Conservation (phyloP, 2,329 filamentous ascomycete species). For the Colletotrichum camelliae region DNA sequence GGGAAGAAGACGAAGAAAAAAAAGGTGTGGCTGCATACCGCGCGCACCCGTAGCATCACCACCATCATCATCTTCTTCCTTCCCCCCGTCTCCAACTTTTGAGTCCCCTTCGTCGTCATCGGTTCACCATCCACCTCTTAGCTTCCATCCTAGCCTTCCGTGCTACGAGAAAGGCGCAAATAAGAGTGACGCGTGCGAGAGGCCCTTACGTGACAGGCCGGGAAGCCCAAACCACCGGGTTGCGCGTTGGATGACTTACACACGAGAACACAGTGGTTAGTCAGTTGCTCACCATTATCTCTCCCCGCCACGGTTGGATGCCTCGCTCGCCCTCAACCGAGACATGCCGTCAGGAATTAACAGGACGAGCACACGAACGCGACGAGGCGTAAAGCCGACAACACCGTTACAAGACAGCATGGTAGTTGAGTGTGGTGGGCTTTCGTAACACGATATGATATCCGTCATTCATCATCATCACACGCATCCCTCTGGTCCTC, state of each 20-base stretch:
- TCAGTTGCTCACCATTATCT: not conserved
- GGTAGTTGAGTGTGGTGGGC: not conserved
- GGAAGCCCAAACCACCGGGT: not conserved
- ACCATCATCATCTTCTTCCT: not conserved
- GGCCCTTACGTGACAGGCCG: not conserved
- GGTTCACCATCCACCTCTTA: not conserved
- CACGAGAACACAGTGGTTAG: not conserved
- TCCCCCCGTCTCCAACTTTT: not conserved
- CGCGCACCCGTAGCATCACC: not conserved
- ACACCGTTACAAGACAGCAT: not conserved
- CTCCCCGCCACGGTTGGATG: too few relatives aligned
- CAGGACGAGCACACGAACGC: not conserved
- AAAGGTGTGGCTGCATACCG: constrained; percentile 17
- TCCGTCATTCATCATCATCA: not conserved
- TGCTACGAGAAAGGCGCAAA: not conserved
- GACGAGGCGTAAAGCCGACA: not conserved
- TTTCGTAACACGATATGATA: not conserved
- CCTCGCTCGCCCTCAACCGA: not conserved
- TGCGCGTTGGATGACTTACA: not conserved
- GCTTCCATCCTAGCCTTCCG: not conserved
- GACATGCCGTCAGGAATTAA: not conserved
- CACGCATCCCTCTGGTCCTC: not conserved
- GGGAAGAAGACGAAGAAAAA: not conserved
- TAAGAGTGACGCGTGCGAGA: not conserved
- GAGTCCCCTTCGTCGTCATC: not conserved